A percentile compares a stretch with the other conserved stretches of the same genome.
phyloP scores from a whole-genome alignment of 2,329 filamentous ascomycete species.

The Neoscytalidium dimidiatum region DNA sequence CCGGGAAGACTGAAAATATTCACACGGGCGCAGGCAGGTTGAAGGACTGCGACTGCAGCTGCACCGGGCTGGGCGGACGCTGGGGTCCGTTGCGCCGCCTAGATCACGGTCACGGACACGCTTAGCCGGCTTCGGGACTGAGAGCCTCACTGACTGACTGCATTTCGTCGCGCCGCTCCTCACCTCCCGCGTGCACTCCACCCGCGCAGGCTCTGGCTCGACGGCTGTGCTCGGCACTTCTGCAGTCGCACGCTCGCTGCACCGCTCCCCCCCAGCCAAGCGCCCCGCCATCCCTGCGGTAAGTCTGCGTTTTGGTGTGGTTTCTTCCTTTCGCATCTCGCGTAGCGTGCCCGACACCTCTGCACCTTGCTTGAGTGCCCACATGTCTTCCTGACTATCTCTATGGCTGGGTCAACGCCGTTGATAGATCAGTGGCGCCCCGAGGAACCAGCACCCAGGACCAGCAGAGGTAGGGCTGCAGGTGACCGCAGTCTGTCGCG shows the following conservation, averaged over 20 bases:
- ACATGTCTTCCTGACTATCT: slow-evolving; percentile 41
- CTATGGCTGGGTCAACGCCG: slow-evolving; percentile 46
- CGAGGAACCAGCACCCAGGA: slow-evolving; percentile 39
- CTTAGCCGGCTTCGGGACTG: slow-evolving; percentile 21
- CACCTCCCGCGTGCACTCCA: slow-evolving; percentile 17
- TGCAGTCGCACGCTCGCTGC: slow-evolving; percentile 9
- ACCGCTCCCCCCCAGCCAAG: not conserved
- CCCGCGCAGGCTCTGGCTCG: slow-evolving; percentile 13
- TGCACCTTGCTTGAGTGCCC: slow-evolving; percentile 37
- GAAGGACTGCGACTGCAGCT: not conserved
- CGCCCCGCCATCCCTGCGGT: slow-evolving; percentile 15
- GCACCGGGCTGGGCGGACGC: slow-evolving; percentile 1
- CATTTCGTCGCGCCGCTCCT: slow-evolving; percentile 19
- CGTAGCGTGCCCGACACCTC: slow-evolving; percentile 35
- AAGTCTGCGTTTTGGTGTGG: slow-evolving; percentile 17
- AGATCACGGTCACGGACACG: slow-evolving; percentile 17
- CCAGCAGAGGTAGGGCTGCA: slow-evolving; percentile 34
- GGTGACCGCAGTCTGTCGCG: slow-evolving; percentile 32
- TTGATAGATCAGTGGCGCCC: slow-evolving; percentile 47
- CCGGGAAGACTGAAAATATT: not conserved
- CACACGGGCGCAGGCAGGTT: not conserved
- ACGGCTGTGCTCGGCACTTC: slow-evolving; percentile 5
- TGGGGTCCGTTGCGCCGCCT: slow-evolving; percentile 16
- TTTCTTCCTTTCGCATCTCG: slow-evolving; percentile 21
- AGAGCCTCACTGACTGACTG: slow-evolving; percentile 14